phyloP scores from a whole-genome alignment of 202 grass and related monocot genomes.

The Carex arenaria region DNA sequence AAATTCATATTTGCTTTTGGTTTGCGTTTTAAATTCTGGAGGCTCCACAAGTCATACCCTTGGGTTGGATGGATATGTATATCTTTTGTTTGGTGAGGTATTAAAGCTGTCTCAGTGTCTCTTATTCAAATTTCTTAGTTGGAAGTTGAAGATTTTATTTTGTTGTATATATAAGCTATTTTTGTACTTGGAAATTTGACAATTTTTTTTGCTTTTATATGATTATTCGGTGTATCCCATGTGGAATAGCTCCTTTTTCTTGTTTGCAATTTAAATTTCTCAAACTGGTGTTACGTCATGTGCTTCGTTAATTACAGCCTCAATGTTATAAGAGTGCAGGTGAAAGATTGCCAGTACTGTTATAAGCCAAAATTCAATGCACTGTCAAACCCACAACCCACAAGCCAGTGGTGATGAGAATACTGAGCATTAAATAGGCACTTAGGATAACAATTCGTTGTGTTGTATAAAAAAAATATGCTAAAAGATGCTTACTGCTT shows the following conservation, averaged over 20 bases:
- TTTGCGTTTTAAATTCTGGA: background rate
- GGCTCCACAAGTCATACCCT: background rate
- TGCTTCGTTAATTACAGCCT: background rate
- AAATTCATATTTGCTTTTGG: constrained; percentile 4
- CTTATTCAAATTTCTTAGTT: background rate
- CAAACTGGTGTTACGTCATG: background rate
- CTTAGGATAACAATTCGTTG: background rate
- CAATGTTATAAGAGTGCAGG: background rate
- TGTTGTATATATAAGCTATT: background rate
- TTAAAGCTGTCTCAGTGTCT: background rate
- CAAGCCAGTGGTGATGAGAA: background rate
- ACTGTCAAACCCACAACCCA: background rate
- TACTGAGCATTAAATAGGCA: background rate
- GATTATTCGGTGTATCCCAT: background rate
- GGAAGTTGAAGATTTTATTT: background rate
- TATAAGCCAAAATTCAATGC: background rate
- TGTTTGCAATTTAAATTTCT: background rate
- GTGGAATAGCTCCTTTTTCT: background rate
- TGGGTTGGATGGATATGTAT: background rate
- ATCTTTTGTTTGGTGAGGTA: background rate
- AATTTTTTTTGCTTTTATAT: background rate
- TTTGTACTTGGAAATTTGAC: background rate
- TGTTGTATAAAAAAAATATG: background rate
- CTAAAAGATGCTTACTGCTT: background rate
- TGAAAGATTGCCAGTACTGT: background rate